These are phyloP conservation scores for Pseudogymnoascus destructans DNA, from an alignment of 2,329 filamentous ascomycete genomes.

Conservation along the genomic window DNA sequence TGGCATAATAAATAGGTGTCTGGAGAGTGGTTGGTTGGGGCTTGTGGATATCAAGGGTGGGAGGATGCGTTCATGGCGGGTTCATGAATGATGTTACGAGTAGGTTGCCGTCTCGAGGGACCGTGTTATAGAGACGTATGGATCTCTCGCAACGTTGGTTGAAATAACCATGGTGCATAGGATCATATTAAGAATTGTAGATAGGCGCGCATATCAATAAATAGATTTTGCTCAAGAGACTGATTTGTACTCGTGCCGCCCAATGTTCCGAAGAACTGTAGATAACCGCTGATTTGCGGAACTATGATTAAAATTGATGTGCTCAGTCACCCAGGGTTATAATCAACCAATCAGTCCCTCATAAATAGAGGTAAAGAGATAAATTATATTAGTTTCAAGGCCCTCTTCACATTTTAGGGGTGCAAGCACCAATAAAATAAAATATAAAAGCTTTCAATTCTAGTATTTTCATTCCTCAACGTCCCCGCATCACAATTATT, in stretches of 20 bases:
- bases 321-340: neutral
- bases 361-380: neutral
- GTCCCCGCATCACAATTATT: slow-evolving; percentile 1
- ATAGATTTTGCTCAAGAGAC: neutral
- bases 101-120: neutral
- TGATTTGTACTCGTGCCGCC: neutral
- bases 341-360: neutral
- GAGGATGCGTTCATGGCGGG: neutral
- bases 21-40: neutral
- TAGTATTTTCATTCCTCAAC: slow-evolving; percentile 1
- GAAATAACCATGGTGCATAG: neutral
- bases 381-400: neutral
- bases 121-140: neutral
- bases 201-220: neutral
- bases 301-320: neutral
- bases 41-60: neutral
- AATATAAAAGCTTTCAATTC: slow-evolving; percentile 1
- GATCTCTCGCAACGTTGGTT: slow-evolving; percentile 1
- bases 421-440: neutral
- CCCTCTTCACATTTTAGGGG: neutral
- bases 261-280: neutral
- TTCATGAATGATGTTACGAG: slow-evolving; percentile 6
- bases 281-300: neutral
- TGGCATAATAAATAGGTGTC: slow-evolving; percentile 61
- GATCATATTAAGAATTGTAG: neutral